Base-by-base conservation (phyloP, 768 basidiomycete species). In the Paxillus rubicundulus region DNA sequence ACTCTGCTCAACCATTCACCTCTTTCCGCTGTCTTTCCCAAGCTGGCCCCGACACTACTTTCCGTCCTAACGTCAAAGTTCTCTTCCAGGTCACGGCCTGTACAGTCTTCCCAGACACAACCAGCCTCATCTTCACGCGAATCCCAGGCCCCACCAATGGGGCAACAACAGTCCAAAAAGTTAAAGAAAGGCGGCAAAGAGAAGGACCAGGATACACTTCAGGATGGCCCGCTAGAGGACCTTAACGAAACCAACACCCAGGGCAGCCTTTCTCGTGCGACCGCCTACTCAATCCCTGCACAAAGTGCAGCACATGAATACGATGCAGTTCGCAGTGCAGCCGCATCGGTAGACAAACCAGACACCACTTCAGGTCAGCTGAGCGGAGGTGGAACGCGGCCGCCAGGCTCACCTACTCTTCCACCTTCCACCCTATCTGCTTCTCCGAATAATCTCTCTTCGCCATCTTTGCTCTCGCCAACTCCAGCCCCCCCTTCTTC, bases 131-230 rank as follows among this genome's bases (percentile, higher is more conserved):
- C 75, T 2, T 47, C 71, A 1, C 38, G 67, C 34, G 52, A 67
- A 28, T 55, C 74, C 36, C 69, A 69, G 66, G 69, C 74, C 58
- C 68, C 75, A 54, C 77, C 74, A 63, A 89, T 90, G 87, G 89
- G 89, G 74, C 89, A 90, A 70, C 86, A 87, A 74, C 82, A 84
- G 64, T 91, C 88, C 59, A 90, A 87, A 78, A 89, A 86, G 79
- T 72, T 80, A 61, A 87, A 82, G 79, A 88, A 86, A 73, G 70
- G 73, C 48, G 70, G 73, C 52, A 89, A 84, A 72, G 89, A 89
- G 69, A 83, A 82, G 71, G 85, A 84, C 60, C 80, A 75, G 65
- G 80, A 85, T 40, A 56, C 70, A 38, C 58, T 71, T 28, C 70
- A 73, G 44, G 79, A 80, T 58, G 57, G 72, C 20, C 62, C 70